A percentile compares a stretch with the other conserved stretches of the same genome.
phyloP scores from a whole-genome alignment of 192 early-diverging fungal species.

The Entrophospora sp. region DNA sequence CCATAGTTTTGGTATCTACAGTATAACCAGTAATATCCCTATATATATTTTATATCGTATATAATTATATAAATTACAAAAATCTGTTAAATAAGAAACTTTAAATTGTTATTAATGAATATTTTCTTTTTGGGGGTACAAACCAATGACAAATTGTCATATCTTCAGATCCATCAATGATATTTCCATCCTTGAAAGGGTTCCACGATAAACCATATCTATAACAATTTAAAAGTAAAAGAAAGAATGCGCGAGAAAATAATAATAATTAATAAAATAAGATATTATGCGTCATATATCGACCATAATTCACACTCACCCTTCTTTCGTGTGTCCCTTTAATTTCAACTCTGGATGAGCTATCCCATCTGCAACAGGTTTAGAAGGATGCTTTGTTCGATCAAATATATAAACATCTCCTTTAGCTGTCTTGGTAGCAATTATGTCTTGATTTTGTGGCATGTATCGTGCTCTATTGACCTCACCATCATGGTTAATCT shows the following conservation, averaged over 20 bases:
- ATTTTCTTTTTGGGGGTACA: no score
- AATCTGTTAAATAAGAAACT: background rate
- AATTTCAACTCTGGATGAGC: constrained; percentile 84
- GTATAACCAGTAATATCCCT: constrained; percentile 78
- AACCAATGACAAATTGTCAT: constrained; percentile 82
- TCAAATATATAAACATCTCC: constrained; percentile 98
- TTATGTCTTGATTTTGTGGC: constrained; percentile 90
- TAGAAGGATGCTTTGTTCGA: constrained; percentile 77
- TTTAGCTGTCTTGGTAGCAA: constrained; percentile 85
- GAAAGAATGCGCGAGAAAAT: no score
- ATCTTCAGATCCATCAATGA: constrained; percentile 90
- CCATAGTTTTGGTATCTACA: constrained; percentile 66
- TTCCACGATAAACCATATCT: constrained; percentile 95
- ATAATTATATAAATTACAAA: background rate
- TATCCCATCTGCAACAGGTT: constrained; percentile 61
- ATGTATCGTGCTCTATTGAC: constrained; percentile 98
- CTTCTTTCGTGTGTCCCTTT: constrained; percentile 85
- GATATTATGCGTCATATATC: no score
- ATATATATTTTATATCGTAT: background rate
- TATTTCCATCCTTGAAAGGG: constrained; percentile 60
- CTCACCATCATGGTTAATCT: constrained; percentile 95
- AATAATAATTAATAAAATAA: no score
- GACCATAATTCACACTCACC: constrained; percentile 44
- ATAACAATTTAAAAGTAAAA: no score
- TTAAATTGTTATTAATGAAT: no score